Percentiles rank a stretch among this genome's conserved stretches.
These are phyloP conservation scores for Neurospora cerealis DNA, from an alignment of 495 filamentous ascomycete genomes.

Conservation along the genomic window DNA sequence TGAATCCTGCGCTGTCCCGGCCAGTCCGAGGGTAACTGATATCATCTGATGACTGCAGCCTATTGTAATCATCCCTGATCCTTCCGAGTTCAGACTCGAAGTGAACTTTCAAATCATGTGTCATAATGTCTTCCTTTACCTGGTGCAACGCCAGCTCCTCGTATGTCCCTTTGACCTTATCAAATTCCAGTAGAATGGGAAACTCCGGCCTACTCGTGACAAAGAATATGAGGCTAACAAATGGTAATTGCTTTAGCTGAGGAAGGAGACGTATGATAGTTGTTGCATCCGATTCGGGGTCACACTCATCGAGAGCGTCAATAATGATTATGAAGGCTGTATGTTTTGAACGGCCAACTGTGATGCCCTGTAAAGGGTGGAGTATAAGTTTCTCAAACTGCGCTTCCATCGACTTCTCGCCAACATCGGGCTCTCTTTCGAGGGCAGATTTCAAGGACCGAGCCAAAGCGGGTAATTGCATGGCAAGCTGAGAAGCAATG, in stretches of 20 bases:
- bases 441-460: conserved; percentile 28
- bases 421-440: conserved; percentile 25
- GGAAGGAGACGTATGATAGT: conserved; percentile 29
- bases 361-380: conserved; percentile 20
- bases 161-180: conserved; percentile 15
- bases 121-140: conserved; percentile 18
- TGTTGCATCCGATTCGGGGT: conserved; percentile 27
- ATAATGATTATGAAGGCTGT: conserved; percentile 29
- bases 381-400: conserved; percentile 44
- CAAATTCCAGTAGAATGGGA: conserved; percentile 27
- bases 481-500: conserved; percentile 32
- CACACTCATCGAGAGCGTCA: conserved; percentile 47
- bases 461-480: conserved; percentile 16
- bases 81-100: conserved; percentile 12
- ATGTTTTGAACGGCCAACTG: not conserved
- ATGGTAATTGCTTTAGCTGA: conserved; percentile 2
- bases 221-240: conserved; percentile 11
- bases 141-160: conserved; percentile 23
- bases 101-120: conserved; percentile 28
- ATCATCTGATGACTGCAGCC: not conserved
- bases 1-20: conserved; percentile 23
- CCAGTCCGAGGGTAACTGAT: conserved; percentile 23
- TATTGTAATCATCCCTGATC: conserved; percentile 17
- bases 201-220: conserved; percentile 37
- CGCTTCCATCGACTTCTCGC: conserved; percentile 25